These are phyloP conservation scores for Yamadazyma kanchanaburiensis DNA, from an alignment of 1,139 yeast species.

Conservation along the genomic window DNA sequence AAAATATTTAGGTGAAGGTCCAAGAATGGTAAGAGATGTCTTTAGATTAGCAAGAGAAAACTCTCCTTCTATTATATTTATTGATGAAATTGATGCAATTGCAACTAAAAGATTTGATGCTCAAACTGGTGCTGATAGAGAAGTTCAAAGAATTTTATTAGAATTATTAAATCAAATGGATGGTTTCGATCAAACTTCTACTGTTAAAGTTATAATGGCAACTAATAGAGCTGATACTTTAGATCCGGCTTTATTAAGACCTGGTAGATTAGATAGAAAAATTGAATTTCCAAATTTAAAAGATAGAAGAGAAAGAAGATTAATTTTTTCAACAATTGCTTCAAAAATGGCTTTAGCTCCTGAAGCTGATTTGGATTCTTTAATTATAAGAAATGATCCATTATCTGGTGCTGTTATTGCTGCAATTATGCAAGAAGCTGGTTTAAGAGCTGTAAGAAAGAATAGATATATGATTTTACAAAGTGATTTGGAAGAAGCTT, in stretches of 20 bases:
- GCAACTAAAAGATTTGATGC: slow-evolving; percentile 99
- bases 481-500: slow-evolving; percentile 95
- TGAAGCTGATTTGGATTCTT: slow-evolving; percentile 92
- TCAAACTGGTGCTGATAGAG: slow-evolving; percentile 99
- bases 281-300: slow-evolving; percentile 94
- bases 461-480: slow-evolving; percentile 95
- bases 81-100: slow-evolving; percentile 98
- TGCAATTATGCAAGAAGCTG: slow-evolving; percentile 99
- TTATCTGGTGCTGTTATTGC: slow-evolving; percentile 97
- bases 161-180: slow-evolving; percentile 98
- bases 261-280: slow-evolving; percentile 97
- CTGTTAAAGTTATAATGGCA: slow-evolving; percentile 98
- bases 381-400: slow-evolving; percentile 94
- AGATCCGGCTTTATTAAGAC: slow-evolving; percentile 96
- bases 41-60: slow-evolving; percentile 96
- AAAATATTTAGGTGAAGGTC: slow-evolving; percentile 98
- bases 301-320: slow-evolving; percentile 96
- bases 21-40: slow-evolving; percentile 98
- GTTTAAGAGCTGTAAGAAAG: slow-evolving; percentile 95
- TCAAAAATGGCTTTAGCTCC: slow-evolving; percentile 97
- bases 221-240: slow-evolving; percentile 97
- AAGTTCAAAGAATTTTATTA: slow-evolving; percentile 95
- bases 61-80: slow-evolving; percentile 93
- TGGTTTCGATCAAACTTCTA: slow-evolving; percentile 94
- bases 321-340: slow-evolving; percentile 95